Base-by-base conservation (phyloP, 2,329 filamentous ascomycete species). In the Fusarium verrucosum region DNA sequence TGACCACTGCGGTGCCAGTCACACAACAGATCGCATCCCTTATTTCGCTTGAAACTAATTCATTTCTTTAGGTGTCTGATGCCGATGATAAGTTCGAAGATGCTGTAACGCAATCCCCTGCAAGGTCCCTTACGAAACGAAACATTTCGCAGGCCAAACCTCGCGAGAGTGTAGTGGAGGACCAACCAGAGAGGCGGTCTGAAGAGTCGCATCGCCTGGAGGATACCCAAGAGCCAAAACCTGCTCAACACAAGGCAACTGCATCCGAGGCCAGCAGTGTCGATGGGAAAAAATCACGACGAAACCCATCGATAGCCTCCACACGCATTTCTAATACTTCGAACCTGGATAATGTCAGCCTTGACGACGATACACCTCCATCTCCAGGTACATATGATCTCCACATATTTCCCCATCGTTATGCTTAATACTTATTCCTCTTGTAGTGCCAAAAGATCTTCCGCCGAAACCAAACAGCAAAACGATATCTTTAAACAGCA, bases 21-120 rank as follows among this genome's bases (percentile, higher is more conserved):
- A 55, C 53, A 68, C 69, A 32, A 50, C 61, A 65, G 50, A 55
- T 42, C 51, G 54, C 55, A 59, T 40, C 49, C 50, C 25, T 46
- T 62, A 40, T 53, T 22, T 53, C 32, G 30, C 44, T 44, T 35
- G 50, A 54, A 55, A 55, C 70, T 67, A 44, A 60, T 53, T 26
- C 45, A 55, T 43, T 47, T 42, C 33, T 17, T 30, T 53, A 79
- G 76, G 56, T 58, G 35, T 65, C 66, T 32, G 77, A 77, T 26
- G 58, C 73, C 28, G 77, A 79, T 32, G 77, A 79, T 36, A 69
- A 85, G 16, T 96, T 96, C 73, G 92, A 96, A 79, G 92, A 97
- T 82, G 92, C 92, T 52, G 80, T 87, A 69, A 90, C 92, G 76
- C 85, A 83, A 58, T 78, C 81, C 41, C 88, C 87, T 30, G 81